A percentile compares a stretch with the other conserved stretches of the same genome.
Conservation (phyloP, 208 protist genomes). For the Eutreptiella sp. region DNA sequence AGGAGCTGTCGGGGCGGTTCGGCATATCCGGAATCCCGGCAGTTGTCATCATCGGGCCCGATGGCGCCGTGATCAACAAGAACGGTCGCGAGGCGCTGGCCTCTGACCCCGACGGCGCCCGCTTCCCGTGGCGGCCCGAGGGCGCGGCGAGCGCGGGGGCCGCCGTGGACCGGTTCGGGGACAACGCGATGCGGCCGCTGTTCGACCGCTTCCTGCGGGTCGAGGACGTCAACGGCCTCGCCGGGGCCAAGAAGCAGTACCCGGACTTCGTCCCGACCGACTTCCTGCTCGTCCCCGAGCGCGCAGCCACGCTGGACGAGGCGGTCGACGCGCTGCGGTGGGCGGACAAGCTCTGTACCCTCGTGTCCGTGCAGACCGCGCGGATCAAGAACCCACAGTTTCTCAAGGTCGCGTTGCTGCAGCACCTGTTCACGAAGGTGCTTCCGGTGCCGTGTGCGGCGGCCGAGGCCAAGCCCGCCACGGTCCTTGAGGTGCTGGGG, state of each 20-base stretch:
- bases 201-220: conserved; percentile 20
- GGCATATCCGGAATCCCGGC: conserved; percentile 15
- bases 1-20: background rate
- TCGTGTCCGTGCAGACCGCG: no score
- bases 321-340: conserved; percentile 42
- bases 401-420: conserved; percentile 1
- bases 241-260: conserved; percentile 2
- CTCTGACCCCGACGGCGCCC: conserved; percentile 42
- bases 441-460: conserved; percentile 21
- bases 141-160: no score
- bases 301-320: conserved; percentile 30
- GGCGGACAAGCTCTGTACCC: conserved; percentile 44
- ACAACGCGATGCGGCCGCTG: no score
- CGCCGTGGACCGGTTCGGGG: no score
- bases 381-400: conserved; percentile 40
- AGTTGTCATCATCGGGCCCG: background rate
- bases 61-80: conserved; percentile 22
- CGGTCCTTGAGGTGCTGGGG: no score
- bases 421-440: conserved; percentile 24
- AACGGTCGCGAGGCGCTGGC: conserved; percentile 39
- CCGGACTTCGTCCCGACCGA: conserved; percentile 15
- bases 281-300: conserved; percentile 23
- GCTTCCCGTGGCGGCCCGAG: conserved; percentile 50
- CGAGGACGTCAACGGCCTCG: conserved; percentile 21
- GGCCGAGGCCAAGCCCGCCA: no score